Evolutionary conservation across 2,329 filamentous ascomycete species (phyloP), one percentile per base, ranked within the genome.

Genomic region (Ophiostoma triangulosporum): DNA sequence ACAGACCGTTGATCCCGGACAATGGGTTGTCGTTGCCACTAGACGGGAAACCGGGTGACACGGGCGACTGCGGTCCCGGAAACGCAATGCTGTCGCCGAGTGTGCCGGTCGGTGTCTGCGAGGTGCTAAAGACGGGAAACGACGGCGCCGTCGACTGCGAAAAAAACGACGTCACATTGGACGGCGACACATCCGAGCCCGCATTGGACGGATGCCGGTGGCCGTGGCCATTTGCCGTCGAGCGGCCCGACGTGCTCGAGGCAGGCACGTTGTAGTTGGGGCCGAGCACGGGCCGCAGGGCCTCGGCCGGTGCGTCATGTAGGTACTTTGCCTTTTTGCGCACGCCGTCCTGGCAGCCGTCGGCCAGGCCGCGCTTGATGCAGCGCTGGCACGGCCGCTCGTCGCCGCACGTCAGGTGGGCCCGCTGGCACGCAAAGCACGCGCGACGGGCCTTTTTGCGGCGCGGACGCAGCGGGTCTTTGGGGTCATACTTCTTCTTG

Each of bases 311-410:
- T 26, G 91, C 89, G 75, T 97, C 93, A 64, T 97, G 90, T 54
- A 98, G 85, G 68, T 98, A 98, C 68, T 98, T 98, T 51, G 93
- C 93, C 76, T 97, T 98, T 70, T 98, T 98, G 58, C 93, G 85
- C 51, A 97, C 89, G 52, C 93, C 93, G 65, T 98, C 93, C 67
- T 95, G 89, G 64, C 93, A 98, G 57, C 81, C 81, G 66, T 95
- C 89, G 63, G 89, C 86, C 22, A 97, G 78, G 46, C 88, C 88
- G 62, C 93, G 84, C 69, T 96, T 96, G 62, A 97, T 88, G 67
- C 93, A 98, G 63, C 93, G 78, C 64, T 89, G 81, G 66, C 93
- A 98, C 52, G 93, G 93, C 61, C 93, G 80, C 68, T 98, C 91
- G 66, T 98, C 93, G 63, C 91, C 91, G 74, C 93, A 98, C 60